These are phyloP conservation scores for Psilocybe subaeruginosa DNA, from an alignment of 768 basidiomycete species.

Conservation along the genomic window DNA sequence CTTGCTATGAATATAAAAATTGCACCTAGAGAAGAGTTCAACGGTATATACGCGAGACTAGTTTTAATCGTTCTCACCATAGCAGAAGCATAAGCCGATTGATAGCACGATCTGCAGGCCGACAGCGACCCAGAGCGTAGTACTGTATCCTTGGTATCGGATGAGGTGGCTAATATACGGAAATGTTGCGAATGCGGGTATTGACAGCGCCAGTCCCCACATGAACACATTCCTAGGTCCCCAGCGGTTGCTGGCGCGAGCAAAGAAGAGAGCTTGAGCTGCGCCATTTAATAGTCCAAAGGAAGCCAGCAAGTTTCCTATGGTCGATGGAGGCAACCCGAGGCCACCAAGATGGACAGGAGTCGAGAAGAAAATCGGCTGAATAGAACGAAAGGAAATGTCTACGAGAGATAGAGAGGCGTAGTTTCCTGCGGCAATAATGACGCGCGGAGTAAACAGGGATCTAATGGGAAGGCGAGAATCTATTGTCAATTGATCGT, in stretches of 20 bases:
- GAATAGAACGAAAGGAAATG: conserved; percentile 65
- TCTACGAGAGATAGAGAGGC: conserved; percentile 65
- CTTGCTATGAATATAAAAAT: conserved; percentile 72
- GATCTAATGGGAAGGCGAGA: conserved; percentile 51
- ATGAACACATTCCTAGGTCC: conserved; percentile 68
- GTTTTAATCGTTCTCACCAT: conserved; percentile 41
- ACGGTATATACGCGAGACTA: no score
- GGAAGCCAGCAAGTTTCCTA: conserved; percentile 64
- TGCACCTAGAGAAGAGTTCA: conserved; percentile 41
- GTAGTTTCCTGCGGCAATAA: conserved; percentile 71
- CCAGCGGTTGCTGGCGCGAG: conserved; percentile 55
- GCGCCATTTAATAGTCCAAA: conserved; percentile 67
- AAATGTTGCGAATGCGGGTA: conserved; percentile 59
- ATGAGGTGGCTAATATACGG: conserved; percentile 66
- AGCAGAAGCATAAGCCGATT: conserved; percentile 54
- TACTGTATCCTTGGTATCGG: conserved; percentile 46
- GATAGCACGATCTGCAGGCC: conserved; percentile 49
- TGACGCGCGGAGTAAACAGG: conserved; percentile 55
- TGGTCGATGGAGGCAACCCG: conserved; percentile 62
- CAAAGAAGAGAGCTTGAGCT: conserved; percentile 72
- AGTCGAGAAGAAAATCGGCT: conserved; percentile 73
- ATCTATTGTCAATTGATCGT: conserved; percentile 15
- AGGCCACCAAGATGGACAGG: conserved; percentile 73
- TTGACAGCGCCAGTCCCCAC: conserved; percentile 46
- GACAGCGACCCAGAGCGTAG: conserved; percentile 51